Base-by-base conservation (phyloP, 2,329 filamentous ascomycete species). In the Aureobasidium namibiae region DNA sequence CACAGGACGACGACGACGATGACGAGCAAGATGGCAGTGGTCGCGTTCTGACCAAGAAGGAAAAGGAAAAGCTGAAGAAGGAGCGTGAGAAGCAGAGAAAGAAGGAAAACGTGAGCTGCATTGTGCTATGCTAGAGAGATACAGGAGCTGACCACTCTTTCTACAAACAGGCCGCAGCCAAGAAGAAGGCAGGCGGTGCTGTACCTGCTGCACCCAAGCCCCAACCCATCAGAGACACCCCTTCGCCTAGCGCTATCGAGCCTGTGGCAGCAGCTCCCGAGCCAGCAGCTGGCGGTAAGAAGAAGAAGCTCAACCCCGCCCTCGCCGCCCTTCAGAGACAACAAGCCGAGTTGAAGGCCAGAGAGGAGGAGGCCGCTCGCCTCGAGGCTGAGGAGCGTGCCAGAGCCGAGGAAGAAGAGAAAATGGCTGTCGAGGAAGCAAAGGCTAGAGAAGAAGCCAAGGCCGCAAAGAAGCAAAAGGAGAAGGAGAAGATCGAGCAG, bases 41-140 rank as follows among this genome's bases (percentile, higher is more conserved):
- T 45, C 83, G 85, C 59, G 81, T 97, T 50, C 85, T 97, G 77
- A 95, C 90, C 39, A 99, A 97, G 83, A 94, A 95, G 61, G 92
- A 99, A 78, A 99, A 99, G 79, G 94, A 99, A 74, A 95, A 90
- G 76, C 81, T 92, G 69, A 97, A 92, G 82, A 99, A 96, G 78
- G 94, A 99, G 78, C 86, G 90, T 62, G 94, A 99, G 79, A 99
- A 99, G 84, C 89, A 94, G 77, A 83, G 92, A 66, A 99, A 99
- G 79, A 99, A 92, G 84, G 94, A 99, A 75, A 88, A 97, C 83
- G 90, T 94, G 73, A 60, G 78, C 70, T 34, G 14, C 14, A 42
- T 16, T 45, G 4, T 26, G 24, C 45, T 45, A 42, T 34, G 21
- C 38, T 54, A 23, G 11, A 4, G 11, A 21, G 1, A 33, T 4